Percentiles rank a stretch among this genome's conserved stretches.
These are phyloP conservation scores for Colletotrichum lupini DNA, from an alignment of 2,329 filamentous ascomycete species.

Conservation along the genomic window DNA sequence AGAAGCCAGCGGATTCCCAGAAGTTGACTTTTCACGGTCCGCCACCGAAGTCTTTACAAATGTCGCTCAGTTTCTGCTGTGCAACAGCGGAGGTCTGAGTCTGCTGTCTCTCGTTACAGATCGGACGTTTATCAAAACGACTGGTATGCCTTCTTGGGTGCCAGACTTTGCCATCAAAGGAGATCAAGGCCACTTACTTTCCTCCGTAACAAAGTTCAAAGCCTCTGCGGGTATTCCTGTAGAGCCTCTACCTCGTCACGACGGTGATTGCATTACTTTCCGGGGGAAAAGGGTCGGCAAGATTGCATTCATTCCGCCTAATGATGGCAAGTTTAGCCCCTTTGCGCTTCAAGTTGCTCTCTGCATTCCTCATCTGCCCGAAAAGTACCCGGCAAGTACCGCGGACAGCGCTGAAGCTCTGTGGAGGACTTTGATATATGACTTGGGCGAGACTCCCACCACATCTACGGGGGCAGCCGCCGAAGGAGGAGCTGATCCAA, in stretches of 20 bases:
- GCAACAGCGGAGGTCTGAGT: background rate
- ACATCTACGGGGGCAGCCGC: no score
- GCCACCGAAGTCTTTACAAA: background rate
- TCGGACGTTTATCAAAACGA: background rate
- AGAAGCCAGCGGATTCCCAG: background rate
- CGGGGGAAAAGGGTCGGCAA: background rate
- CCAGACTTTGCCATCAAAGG: background rate
- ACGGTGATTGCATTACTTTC: background rate
- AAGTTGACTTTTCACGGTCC: background rate
- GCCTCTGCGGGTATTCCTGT: background rate
- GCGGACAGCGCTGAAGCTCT: background rate
- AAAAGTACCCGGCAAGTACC: background rate
- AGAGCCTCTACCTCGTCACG: background rate
- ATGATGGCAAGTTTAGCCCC: background rate
- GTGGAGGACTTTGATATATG: background rate
- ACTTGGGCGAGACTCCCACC: background rate
- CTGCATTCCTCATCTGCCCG: background rate
- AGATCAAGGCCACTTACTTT: background rate
- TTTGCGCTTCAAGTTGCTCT: background rate
- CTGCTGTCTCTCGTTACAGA: background rate
- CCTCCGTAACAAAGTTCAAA: background rate
- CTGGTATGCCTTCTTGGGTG: background rate
- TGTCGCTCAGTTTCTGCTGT: background rate
- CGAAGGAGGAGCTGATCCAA: background rate
- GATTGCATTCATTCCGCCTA: background rate